Conservation (phyloP, 805 yeast genomes). For the Candida tallmaniae region DNA sequence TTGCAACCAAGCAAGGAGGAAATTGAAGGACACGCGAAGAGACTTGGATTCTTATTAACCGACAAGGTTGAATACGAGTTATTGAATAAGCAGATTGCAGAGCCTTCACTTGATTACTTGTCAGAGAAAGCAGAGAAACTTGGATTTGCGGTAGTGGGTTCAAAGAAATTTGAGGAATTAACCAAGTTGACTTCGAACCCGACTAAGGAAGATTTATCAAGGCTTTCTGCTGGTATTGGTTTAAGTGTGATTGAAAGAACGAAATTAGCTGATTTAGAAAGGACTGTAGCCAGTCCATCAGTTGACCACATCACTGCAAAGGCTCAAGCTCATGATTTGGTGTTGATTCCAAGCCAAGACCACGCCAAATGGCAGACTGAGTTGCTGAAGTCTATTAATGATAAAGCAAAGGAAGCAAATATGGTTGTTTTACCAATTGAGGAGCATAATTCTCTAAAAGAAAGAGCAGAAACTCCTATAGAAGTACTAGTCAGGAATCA, state of each 20-base stretch:
- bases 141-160: conserved; percentile 10
- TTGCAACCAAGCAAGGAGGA: conserved; percentile 13
- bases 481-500: conserved; percentile 5
- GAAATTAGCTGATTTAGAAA: conserved; percentile 2
- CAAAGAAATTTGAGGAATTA: conserved; percentile 5
- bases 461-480: conserved; percentile 12
- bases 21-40: conserved; percentile 13
- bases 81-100: conserved; percentile 8
- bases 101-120: conserved; percentile 21
- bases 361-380: conserved; percentile 4
- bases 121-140: conserved; percentile 17
- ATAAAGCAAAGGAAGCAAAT: conserved; percentile 9
- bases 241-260: conserved; percentile 5
- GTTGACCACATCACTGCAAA: conserved; percentile 5
- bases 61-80: conserved; percentile 5
- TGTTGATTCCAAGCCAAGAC: conserved; percentile 12
- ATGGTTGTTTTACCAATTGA: conserved; percentile 7
- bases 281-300: conserved; percentile 4
- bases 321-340: conserved; percentile 9
- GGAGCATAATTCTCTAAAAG: conserved; percentile 8
- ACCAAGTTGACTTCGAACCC: conserved; percentile 4
- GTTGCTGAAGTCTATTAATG: conserved; percentile 13
- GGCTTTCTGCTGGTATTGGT: conserved; percentile 5
- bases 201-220: conserved; percentile 12
- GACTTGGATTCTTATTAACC: conserved; percentile 5